Evolutionary conservation across 2,329 filamentous ascomycete species (phyloP).

Genomic region (Aureobasidium sp.): DNA sequence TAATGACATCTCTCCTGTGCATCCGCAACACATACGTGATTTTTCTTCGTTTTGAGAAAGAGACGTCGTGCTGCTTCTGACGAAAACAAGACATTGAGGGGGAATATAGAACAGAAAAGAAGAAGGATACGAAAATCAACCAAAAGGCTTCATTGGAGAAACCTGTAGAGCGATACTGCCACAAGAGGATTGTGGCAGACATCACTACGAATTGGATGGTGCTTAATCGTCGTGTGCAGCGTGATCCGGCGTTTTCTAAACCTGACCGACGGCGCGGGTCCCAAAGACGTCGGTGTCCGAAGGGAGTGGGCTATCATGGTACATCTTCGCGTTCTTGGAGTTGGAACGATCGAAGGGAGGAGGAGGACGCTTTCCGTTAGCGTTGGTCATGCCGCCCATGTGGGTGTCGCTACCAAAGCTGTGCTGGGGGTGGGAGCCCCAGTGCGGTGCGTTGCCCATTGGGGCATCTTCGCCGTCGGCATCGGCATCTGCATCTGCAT

Average conservation of each 20-base stretch:
- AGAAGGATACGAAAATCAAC: not conserved
- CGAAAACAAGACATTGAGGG: not conserved
- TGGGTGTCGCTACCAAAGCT: conserved; percentile 1
- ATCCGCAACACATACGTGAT: not conserved
- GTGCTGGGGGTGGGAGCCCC: conserved; percentile 2
- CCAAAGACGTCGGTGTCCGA: conserved; percentile 11
- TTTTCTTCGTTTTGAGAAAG: not conserved
- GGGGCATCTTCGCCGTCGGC: conserved; percentile 11
- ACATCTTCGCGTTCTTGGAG: conserved; percentile 14
- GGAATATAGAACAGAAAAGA: conserved; percentile 9
- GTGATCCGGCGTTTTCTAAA: not conserved
- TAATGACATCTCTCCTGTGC: not conserved
- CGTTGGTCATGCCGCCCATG: conserved; percentile 14
- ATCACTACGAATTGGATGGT: conserved; percentile 1
- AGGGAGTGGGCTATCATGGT: conserved; percentile 13
- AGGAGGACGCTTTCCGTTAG: conserved; percentile 17
- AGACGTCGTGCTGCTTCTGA: not conserved
- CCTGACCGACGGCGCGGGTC: conserved; percentile 1
- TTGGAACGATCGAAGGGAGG: conserved; percentile 2
- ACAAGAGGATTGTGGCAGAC: not conserved
- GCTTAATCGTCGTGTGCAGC: conserved; percentile 7
- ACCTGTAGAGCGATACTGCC: conserved; percentile 3
- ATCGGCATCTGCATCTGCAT: conserved; percentile 16
- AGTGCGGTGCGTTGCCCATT: conserved; percentile 1
- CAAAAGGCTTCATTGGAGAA: not conserved